A percentile compares a stretch with the other conserved stretches of the same genome.
Evolutionary conservation across 2,329 filamentous ascomycete genomes (phyloP).

Genomic region (Aschersonia sp.): DNA sequence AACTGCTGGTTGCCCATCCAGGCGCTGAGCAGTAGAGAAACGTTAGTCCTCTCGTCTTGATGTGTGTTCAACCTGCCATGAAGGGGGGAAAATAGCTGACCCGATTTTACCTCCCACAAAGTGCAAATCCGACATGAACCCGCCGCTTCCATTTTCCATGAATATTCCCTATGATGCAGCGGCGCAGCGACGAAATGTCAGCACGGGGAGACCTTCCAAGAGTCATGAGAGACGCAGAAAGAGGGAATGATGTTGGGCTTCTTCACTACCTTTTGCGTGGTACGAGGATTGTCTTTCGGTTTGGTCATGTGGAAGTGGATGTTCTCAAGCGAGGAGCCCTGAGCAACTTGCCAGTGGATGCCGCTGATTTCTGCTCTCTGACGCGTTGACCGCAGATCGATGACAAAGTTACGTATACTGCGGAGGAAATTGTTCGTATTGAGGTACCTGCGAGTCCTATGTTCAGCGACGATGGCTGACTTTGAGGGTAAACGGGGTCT

Average conservation of each 20-base stretch:
- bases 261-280: no score
- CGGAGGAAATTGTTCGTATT: conserved; percentile 46
- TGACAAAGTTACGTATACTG: conserved; percentile 48
- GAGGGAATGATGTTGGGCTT: no score
- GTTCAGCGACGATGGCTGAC: background rate
- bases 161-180: conserved; percentile 7
- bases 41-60: no score
- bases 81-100: background rate
- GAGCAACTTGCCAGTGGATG: conserved; percentile 43
- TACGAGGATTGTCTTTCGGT: background rate
- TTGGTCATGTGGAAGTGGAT: conserved; percentile 21
- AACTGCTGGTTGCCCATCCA: conserved; percentile 48
- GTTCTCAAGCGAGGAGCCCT: conserved; percentile 38
- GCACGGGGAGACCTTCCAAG: no score
- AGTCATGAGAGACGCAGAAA: no score
- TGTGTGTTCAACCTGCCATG: no score
- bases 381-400: conserved; percentile 28
- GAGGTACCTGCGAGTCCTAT: conserved; percentile 9
- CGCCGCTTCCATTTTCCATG: conserved; percentile 21
- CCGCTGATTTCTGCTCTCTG: background rate
- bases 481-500: background rate
- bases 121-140: conserved; percentile 37
- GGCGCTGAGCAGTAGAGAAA: conserved; percentile 5
- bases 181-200: no score
- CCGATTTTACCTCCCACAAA: conserved; percentile 36